These are phyloP conservation scores for Fusarium sp. DNA, from an alignment of 2,329 filamentous ascomycete genomes.

Conservation along the genomic window DNA sequence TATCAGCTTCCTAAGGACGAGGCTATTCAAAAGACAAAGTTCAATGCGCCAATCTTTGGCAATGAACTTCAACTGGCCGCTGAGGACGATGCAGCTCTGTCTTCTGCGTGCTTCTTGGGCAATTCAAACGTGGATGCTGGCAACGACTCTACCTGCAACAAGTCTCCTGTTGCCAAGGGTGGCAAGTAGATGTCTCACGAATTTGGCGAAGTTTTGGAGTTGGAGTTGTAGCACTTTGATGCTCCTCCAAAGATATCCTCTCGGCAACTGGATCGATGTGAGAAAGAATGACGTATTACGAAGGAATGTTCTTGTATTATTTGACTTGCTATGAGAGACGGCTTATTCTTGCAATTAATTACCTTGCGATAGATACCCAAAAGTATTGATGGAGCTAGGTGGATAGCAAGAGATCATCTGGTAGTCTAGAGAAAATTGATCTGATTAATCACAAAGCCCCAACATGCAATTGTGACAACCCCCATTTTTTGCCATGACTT, in stretches of 20 bases:
- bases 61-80: not conserved
- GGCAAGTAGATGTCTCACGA: not conserved
- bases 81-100: not conserved
- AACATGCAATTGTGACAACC: not conserved
- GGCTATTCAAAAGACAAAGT: not conserved
- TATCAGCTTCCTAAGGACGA: not conserved
- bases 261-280: accelerated
- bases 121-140: not conserved
- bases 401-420: not conserved
- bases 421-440: not conserved
- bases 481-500: not conserved
- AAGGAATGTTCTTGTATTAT: too few species aligned
- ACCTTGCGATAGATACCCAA: not conserved
- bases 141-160: accelerated
- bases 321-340: not conserved
- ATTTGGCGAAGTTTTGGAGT: accelerated
- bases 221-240: not conserved
- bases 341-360: too few species aligned
- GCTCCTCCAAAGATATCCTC: not conserved
- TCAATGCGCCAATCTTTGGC: not conserved
- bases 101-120: not conserved
- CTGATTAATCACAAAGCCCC: not conserved
- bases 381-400: not conserved
- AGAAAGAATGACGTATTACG: not conserved
- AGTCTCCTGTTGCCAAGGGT: not conserved